phyloP scores from a whole-genome alignment of 2,329 filamentous ascomycete genomes.

The Colletotrichum destructivum region DNA sequence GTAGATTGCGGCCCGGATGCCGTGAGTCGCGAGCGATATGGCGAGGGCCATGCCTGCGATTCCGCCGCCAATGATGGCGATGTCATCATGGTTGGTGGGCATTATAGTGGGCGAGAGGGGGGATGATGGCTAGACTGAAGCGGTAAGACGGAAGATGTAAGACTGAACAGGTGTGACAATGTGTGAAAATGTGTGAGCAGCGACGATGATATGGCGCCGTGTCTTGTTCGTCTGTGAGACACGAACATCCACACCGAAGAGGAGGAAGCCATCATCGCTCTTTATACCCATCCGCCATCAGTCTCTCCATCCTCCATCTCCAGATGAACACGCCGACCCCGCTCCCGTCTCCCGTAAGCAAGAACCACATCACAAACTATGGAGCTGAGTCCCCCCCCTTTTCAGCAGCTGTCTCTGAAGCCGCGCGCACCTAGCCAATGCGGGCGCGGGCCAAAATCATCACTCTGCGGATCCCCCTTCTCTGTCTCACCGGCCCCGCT shows the following conservation, averaged over 20 bases:
- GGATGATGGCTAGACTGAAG: not conserved
- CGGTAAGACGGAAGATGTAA: not conserved
- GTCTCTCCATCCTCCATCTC: no score
- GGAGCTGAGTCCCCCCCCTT: not conserved
- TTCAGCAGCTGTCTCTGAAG: not conserved
- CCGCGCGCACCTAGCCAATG: not conserved
- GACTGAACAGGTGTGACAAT: not conserved
- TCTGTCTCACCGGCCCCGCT: conserved; percentile 20
- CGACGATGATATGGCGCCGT: not conserved
- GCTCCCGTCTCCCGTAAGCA: not conserved
- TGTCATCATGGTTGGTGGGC: conserved; percentile 3
- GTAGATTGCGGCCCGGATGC: conserved; percentile 66
- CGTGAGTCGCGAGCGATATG: conserved; percentile 66
- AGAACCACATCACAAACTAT: not conserved
- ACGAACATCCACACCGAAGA: not conserved
- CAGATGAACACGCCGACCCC: not conserved
- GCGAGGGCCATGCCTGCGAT: conserved; percentile 57
- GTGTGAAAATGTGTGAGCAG: not conserved
- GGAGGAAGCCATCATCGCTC: not conserved
- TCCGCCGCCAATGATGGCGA: conserved; percentile 39
- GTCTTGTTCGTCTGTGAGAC: not conserved
- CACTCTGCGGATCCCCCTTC: not conserved
- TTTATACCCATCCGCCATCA: conserved; percentile 3
- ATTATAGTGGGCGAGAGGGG: not conserved
- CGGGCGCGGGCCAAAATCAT: not conserved